Base-by-base conservation (phyloP, 2,329 filamentous ascomycete genomes). In the Myriosclerotinia scirpicola region DNA sequence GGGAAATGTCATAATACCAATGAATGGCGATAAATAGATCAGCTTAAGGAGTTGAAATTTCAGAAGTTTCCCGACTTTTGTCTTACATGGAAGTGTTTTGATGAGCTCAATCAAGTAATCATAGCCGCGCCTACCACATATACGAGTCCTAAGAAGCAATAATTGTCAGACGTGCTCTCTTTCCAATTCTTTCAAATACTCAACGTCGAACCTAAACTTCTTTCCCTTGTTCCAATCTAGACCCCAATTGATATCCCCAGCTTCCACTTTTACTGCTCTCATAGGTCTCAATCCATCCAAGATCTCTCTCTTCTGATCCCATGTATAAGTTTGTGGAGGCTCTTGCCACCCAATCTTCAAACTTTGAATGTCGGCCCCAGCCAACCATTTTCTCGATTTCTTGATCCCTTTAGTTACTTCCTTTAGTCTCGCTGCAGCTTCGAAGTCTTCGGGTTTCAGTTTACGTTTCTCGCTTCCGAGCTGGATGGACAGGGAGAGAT, bases 391-490 rank as follows among this genome's bases (percentile, higher is more conserved):
- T 38, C 70, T 60, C 20, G 70, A 42, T 54, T 74, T 74, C 66
- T 69, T 72, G 12, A 74, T 68, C 8, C 95, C 95, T 0, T 98
- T 96, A 75, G 87, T 95, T 67, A 90, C 87, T 64, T 87, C 88
- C 64, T 82, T 91, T 60, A 84, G 86, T 20, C 82, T 96, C n/a
- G 85, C 91, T 9, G 67, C 68, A 8, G 68, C 69, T 54, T 80
- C 79, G 12, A 75, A 70, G 2, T 73, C 73, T 26, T 70, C 66
- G 1, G 75, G 78, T 70, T 75, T 76, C 56, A 71, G 76, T 65
- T 75, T 75, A 54, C 77, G 76, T 61, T 78, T 74, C 61, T 75
- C 73, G 46, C 64, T 66, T 12, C 73, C 73, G 2, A 74, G 67
- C 15, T 72, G 69, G 20, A 75, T 69, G 26, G 69, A 69, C 3